Evolutionary conservation across 1,284 basidiomycete genomes (phyloP).

Genomic region (Moesziomyces antarcticus): DNA sequence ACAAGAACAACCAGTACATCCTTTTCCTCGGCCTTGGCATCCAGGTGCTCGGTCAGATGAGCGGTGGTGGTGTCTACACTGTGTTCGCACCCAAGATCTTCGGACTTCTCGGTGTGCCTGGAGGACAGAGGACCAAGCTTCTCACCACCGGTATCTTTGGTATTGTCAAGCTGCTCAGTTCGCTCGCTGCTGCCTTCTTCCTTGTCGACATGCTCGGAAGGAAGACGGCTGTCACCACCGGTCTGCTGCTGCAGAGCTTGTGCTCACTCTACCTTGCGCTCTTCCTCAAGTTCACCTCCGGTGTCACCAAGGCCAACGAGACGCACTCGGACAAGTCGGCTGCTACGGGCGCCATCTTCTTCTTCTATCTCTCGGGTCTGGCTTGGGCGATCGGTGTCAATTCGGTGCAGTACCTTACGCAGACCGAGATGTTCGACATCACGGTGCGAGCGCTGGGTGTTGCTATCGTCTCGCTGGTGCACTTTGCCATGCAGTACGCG

Average conservation of each 20-base stretch:
- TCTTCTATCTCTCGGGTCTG: slow-evolving; percentile 51
- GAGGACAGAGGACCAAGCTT: slow-evolving; percentile 38
- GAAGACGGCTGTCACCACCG: slow-evolving; percentile 45
- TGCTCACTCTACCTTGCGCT: slow-evolving; percentile 48
- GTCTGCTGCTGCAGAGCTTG: slow-evolving; percentile 39
- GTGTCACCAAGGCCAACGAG: slow-evolving; percentile 37
- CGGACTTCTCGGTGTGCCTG: slow-evolving; percentile 43
- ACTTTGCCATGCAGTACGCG: slow-evolving; percentile 54
- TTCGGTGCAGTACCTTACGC: slow-evolving; percentile 50
- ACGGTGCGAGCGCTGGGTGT: slow-evolving; percentile 47
- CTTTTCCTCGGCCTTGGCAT: slow-evolving; percentile 49
- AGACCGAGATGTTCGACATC: slow-evolving; percentile 51
- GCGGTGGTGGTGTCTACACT: slow-evolving; percentile 51
- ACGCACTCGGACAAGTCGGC: slow-evolving; percentile 39
- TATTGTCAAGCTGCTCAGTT: slow-evolving; percentile 54
- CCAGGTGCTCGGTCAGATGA: slow-evolving; percentile 54
- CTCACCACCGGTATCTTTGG: slow-evolving; percentile 54
- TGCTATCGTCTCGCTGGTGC: slow-evolving; percentile 40
- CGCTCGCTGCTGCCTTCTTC: slow-evolving; percentile 54
- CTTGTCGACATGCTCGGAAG: slow-evolving; percentile 50
- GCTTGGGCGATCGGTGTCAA: slow-evolving; percentile 57
- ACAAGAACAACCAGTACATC: slow-evolving; percentile 50
- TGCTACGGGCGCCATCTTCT: slow-evolving; percentile 47
- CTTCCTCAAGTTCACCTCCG: slow-evolving; percentile 44
- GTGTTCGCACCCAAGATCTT: slow-evolving; percentile 54